Percentiles rank a stretch among this genome's conserved stretches.
These are phyloP conservation scores for Begonia masoniana DNA, from an alignment of 306 rosid species.

Conservation along the genomic window DNA sequence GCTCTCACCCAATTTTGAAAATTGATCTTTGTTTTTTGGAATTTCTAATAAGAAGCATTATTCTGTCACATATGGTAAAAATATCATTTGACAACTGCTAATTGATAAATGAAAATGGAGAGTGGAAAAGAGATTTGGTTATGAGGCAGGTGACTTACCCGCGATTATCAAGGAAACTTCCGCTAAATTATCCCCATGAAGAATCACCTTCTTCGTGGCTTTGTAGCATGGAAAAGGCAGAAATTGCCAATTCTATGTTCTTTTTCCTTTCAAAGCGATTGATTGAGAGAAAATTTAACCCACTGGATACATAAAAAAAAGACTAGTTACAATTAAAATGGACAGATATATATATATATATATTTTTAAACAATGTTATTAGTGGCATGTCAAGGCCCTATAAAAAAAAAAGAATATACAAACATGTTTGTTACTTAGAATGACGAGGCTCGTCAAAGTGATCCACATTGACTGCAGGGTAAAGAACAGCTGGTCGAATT, in stretches of 20 bases:
- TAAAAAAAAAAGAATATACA: slow-evolving; percentile 22
- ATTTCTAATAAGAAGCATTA: too few relatives aligned
- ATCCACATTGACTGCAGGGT: slow-evolving; percentile 86
- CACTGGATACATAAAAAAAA: slow-evolving; percentile 8
- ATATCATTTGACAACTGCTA: too few relatives aligned
- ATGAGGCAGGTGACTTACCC: slow-evolving; percentile 30
- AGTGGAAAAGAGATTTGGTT: background rate
- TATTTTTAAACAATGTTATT: background rate
- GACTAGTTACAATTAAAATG: slow-evolving; percentile 1
- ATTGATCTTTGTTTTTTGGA: too few relatives aligned
- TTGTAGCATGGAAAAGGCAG: slow-evolving; percentile 58
- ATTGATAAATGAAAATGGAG: background rate
- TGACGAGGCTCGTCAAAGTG: slow-evolving; percentile 64
- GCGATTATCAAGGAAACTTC: slow-evolving; percentile 58
- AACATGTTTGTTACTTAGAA: slow-evolving; percentile 48
- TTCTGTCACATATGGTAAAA: too few relatives aligned
- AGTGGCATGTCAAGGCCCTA: too few relatives aligned
- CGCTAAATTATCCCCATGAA: slow-evolving; percentile 28
- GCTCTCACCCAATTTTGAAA: too few relatives aligned
- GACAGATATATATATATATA: too few relatives aligned
- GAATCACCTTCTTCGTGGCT: slow-evolving; percentile 21
- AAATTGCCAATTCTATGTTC: slow-evolving; percentile 70
- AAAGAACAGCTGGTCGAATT: slow-evolving; percentile 74
- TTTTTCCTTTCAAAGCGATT: slow-evolving; percentile 87
- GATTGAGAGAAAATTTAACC: slow-evolving; percentile 78